Conservation (phyloP, 2,329 filamentous ascomycete species). For the Scytalidium sp. region DNA sequence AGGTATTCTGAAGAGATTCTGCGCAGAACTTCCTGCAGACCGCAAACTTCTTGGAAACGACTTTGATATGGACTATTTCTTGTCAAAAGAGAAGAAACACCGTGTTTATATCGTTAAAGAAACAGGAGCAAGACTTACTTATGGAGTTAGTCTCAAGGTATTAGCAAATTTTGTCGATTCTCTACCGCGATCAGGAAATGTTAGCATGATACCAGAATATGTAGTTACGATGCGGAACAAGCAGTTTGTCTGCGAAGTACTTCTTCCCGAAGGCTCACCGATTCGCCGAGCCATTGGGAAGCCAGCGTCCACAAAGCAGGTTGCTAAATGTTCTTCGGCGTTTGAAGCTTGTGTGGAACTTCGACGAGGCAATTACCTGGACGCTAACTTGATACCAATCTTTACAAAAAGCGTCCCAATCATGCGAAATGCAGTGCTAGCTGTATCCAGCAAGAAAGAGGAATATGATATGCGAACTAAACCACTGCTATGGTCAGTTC, state of each 20-base stretch:
- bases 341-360: slow-evolving; percentile 78
- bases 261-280: slow-evolving; percentile 73
- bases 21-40: slow-evolving; percentile 69
- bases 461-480: slow-evolving; percentile 78
- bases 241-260: slow-evolving; percentile 72
- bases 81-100: slow-evolving; percentile 42
- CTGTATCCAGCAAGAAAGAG: slow-evolving; percentile 73
- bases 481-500: slow-evolving; percentile 65
- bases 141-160: slow-evolving; percentile 67
- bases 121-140: slow-evolving; percentile 78
- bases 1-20: slow-evolving; percentile 69
- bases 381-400: slow-evolving; percentile 71
- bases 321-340: slow-evolving; percentile 85
- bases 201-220: slow-evolving; percentile 50
- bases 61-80: slow-evolving; percentile 51
- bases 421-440: slow-evolving; percentile 85
- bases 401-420: slow-evolving; percentile 69
- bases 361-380: slow-evolving; percentile 62
- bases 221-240: slow-evolving; percentile 52
- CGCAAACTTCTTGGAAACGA: slow-evolving; percentile 63
- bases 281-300: slow-evolving; percentile 64
- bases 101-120: slow-evolving; percentile 53
- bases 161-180: slow-evolving; percentile 72
- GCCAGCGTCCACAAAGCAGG: slow-evolving; percentile 64
- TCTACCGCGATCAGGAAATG: slow-evolving; percentile 47